Evolutionary conservation across 345 rosid species (phyloP), one percentile per base, ranked within the genome.

Genomic region (Erodium maritimum): DNA sequence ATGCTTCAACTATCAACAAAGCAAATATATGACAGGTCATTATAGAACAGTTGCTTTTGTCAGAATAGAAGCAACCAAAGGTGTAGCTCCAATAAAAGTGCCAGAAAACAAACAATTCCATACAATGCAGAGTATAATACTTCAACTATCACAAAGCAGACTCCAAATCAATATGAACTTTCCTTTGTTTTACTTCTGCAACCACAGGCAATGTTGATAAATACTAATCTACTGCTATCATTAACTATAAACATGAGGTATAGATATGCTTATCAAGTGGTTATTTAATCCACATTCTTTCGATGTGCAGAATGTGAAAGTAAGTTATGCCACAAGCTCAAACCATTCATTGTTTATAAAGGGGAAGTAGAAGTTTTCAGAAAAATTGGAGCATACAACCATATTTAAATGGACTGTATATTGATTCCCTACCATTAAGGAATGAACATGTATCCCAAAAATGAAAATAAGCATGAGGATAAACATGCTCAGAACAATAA

Each of bases 11-110:
- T n/a, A n/a, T n/a, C n/a, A n/a, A n/a, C n/a, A n/a, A n/a, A n/a
- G n/a, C n/a, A n/a, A n/a, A n/a, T n/a, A n/a, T n/a, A n/a, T n/a
- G n/a, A n/a, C n/a, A 57, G 17, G 34, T 18, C 45, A 23, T 52
- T 23, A 2, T 45, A 23, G 52, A 45, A 25, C 59, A 21, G 60
- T 29, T 22, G 19, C 21, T 21, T 23, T 29, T 48, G 65, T 55
- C 58, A 21, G 37, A 55, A 21, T 10, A 18, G 52, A 18, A 24
- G 37, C 17, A 33, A 20, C 51, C 14, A 1, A 52, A 52, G 50
- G 42, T 50, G 34, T 52, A 45, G 56, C 58, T 58, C 48, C 64
- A 53, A 58, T 58, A 54, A 60, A 18, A 23, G 19, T 0, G 1
- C 6, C 48, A 42, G 12, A 42, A 42, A 42, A 10, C 48, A 37